Evolutionary conservation across 2,329 filamentous ascomycete species (phyloP).

Genomic region (Colletotrichum karsti): DNA sequence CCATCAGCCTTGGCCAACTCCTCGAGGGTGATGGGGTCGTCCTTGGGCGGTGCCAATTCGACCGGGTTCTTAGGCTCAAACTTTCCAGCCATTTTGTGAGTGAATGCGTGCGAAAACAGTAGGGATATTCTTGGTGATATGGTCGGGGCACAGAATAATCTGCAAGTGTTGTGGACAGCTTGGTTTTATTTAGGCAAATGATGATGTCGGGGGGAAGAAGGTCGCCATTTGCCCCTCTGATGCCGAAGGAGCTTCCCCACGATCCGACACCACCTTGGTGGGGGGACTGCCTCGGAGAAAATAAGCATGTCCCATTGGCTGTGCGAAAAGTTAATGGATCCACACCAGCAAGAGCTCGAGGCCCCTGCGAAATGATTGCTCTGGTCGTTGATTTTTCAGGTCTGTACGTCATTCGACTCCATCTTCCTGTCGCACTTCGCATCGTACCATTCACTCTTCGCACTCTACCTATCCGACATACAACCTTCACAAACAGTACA

Average conservation of each 20-base stretch:
- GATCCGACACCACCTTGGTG: constrained; percentile 17
- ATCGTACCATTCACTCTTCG: not conserved
- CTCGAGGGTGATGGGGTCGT: constrained; percentile 84
- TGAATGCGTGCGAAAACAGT: constrained; percentile 10
- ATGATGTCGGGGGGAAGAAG: constrained; percentile 22
- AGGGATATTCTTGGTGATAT: not conserved
- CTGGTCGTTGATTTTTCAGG: not conserved
- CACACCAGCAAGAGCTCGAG: constrained; percentile 22
- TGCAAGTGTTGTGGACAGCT: not conserved
- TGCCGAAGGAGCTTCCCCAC: constrained; percentile 24
- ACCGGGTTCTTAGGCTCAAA: constrained; percentile 85
- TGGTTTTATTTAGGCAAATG: not conserved
- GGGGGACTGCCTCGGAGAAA: constrained; percentile 19
- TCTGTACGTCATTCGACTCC: constrained; percentile 8
- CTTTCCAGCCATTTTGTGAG: constrained; percentile 62
- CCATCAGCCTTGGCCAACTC: constrained; percentile 85
- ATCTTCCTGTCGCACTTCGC: not conserved
- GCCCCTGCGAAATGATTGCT: not conserved
- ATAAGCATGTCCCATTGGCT: constrained; percentile 3
- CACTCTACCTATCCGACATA: not conserved
- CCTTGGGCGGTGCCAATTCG: constrained; percentile 82
- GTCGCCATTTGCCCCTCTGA: constrained; percentile 24
- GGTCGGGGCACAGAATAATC: not conserved
- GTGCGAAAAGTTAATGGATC: not conserved
- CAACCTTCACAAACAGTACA: not conserved